Percentiles rank a stretch among this genome's conserved stretches.
phyloP scores from a whole-genome alignment of 106 monocot species.

The Allium fistulosum region DNA sequence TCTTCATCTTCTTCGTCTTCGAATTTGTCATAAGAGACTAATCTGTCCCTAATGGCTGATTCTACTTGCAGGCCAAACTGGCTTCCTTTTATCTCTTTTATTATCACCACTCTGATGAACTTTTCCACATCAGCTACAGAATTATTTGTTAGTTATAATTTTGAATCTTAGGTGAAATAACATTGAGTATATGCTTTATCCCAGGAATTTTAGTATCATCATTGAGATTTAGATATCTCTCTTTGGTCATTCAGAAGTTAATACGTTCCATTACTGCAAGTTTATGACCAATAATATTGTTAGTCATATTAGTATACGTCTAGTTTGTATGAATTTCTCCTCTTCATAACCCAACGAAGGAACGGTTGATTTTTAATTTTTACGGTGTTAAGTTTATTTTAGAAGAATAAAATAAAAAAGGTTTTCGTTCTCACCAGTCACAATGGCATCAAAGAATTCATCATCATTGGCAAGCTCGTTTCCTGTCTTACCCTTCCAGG shows the following conservation, averaged over 20 bases:
- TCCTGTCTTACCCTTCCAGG: slow-evolving; percentile 63
- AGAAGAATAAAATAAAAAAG: not conserved
- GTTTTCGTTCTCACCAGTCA: slow-evolving; percentile 32
- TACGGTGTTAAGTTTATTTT: not conserved
- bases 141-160: not conserved
- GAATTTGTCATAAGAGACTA: slow-evolving; percentile 59
- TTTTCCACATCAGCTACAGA: slow-evolving; percentile 63
- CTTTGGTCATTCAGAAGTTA: too few species aligned
- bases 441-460: slow-evolving; percentile 61
- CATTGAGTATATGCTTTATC: not conserved
- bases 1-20: slow-evolving; percentile 85
- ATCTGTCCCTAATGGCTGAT: slow-evolving; percentile 60
- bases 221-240: not conserved
- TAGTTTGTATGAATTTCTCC: too few species aligned
- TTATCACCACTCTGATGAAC: slow-evolving; percentile 61
- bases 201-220: not conserved
- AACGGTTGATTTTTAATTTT: not conserved
- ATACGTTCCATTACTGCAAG: too few species aligned
- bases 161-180: not conserved
- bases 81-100: slow-evolving; percentile 91
- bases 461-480: slow-evolving; percentile 49
- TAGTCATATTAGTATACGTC: not conserved
- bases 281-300: not conserved
- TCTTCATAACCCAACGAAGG: not conserved
- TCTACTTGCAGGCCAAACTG: slow-evolving; percentile 83